Evolutionary conservation across 1,284 basidiomycete species (phyloP), one percentile per base, ranked within the genome.

Genomic region (Cystobasidiaceae sp.): DNA sequence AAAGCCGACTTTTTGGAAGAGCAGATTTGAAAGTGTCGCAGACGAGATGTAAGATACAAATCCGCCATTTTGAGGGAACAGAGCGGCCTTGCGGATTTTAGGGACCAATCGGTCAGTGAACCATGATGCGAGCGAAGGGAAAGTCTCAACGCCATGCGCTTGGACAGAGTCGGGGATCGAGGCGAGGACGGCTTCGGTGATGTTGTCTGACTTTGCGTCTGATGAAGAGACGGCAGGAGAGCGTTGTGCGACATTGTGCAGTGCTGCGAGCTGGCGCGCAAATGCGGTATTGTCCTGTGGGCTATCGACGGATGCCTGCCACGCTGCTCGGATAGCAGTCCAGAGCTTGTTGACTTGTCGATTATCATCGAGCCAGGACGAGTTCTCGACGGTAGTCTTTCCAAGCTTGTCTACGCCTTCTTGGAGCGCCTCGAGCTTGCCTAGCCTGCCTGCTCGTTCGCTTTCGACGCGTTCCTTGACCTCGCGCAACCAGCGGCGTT

Each of bases 401-500:
- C 97, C 91, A 41, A 98, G 85, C 68, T 88, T 86, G 78, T 94
- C 93, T 69, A 98, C 81, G 66, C 89, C 88, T 0, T 88, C 86
- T 15, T 92, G 87, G 60, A 99, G 86, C 76, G 93, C 87, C 75
- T 96, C 92, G 43, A 99, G 85, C 79, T 93, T 96, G 67, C 92
- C 89, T 9, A 98, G 83, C 67, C 94, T 88, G 19, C 93, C 93
- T 25, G 92, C 93, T 51, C 96, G 90, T 79, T 98, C 96, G 74
- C 92, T 85, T 79, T 99, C 94, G 65, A 98, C 94, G 72, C 87
- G 88, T 68, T 91, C 83, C 80, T 97, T 96, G 82, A 98, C 88
- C 62, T 97, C 92, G 48, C 90, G 86, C 66, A 97, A 89, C 93
- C 94, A 98, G 69, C 90, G 84, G 56, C 93, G 86, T 77, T 98